Evolutionary conservation across 352 stramenopile species (phyloP), one percentile per base, ranked within the genome.

Genomic region (Pythium sukuiense): DNA sequence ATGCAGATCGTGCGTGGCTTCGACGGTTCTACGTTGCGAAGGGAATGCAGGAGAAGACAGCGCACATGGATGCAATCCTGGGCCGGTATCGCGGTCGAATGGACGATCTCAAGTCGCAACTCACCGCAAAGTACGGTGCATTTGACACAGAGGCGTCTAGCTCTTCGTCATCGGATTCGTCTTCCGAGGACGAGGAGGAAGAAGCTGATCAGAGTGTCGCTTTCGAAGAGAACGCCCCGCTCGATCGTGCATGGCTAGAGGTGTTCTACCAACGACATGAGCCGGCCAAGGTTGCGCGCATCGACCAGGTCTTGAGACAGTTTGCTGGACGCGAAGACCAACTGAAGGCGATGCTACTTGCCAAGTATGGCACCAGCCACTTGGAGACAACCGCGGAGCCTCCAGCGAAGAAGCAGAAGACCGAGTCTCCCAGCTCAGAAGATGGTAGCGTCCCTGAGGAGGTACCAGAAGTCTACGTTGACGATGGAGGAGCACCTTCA

Each of bases 321-420:
- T 92, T 89, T 63, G 76, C 72, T 14, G 80, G 79, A 4, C 73
- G 83, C 50, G 81, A 90, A 75, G 81, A 90, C 20, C 76, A 72
- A 14, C 74, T 92, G 7, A 82, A 88, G 59, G 43, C 63, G 32
- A 87, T 90, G 80, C 69, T 92, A 3, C 37, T 85, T 18, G 58
- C 67, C 26, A 92, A 92, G 53, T 90, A 92, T 63, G 59, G 55
- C 26, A 20, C 56, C 24, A 12, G 3, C 12, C 30, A n/a, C 1
- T 35, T 5, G 2, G 32, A 39, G 12, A 16, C 32, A 27, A n/a
- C 45, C 16, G 29, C n/a, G 1, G 59, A 41, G 13, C 57, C 49
- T 8, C 59, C 67, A 16, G 67, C n/a, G 7, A 82, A 79, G 29
- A 77, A 59, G 50, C 67, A 57, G 7, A 76, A 76, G 35, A 46